Percentiles rank a stretch among this genome's conserved stretches.
Evolutionary conservation across 108 stramenopile genomes (phyloP).

Genomic region (Nannochloropsis granulata): DNA sequence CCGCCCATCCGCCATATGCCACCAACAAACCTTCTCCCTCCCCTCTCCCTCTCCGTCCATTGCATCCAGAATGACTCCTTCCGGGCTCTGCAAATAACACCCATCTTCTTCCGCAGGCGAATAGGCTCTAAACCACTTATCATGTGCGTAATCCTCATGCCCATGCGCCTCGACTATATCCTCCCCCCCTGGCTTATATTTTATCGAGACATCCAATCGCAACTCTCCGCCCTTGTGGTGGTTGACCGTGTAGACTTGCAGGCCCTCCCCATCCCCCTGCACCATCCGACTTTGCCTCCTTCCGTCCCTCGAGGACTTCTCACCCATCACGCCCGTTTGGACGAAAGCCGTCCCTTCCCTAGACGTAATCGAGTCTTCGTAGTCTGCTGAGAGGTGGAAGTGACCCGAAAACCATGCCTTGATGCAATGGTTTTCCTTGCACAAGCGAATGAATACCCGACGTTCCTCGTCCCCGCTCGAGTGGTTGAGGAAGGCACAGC

Average conservation of each 20-base stretch:
- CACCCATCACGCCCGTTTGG: constrained; percentile 71
- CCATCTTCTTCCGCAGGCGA: constrained; percentile 44
- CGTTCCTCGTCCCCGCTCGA: constrained; percentile 12
- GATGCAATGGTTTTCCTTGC: constrained; percentile 55
- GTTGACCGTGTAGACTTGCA: constrained; percentile 69
- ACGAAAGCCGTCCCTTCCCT: constrained; percentile 54
- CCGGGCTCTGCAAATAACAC: constrained; percentile 46
- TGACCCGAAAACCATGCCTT: constrained; percentile 87
- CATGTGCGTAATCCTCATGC: constrained; percentile 50
- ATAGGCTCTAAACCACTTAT: constrained; percentile 31
- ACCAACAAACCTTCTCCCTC: constrained; percentile 60
- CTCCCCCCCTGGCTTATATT: constrained; percentile 20
- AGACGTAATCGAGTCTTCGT: constrained; percentile 38
- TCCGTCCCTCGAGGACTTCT: constrained; percentile 57
- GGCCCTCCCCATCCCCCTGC: constrained; percentile 58
- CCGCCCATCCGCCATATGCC: constrained; percentile 71
- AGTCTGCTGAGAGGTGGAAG: constrained; percentile 75
- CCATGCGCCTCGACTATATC: constrained; percentile 55
- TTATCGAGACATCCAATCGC: constrained; percentile 58
- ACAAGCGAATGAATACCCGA: constrained; percentile 52
- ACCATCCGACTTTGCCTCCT: constrained; percentile 66
- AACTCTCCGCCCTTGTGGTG: constrained; percentile 59
- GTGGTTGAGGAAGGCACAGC: constrained; percentile 37
- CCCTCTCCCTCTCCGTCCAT: neutral
- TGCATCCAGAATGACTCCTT: neutral